Percentiles rank a stretch among this genome's conserved stretches.
Conservation (phyloP, 768 basidiomycete genomes). For the Clavulina sp. region DNA sequence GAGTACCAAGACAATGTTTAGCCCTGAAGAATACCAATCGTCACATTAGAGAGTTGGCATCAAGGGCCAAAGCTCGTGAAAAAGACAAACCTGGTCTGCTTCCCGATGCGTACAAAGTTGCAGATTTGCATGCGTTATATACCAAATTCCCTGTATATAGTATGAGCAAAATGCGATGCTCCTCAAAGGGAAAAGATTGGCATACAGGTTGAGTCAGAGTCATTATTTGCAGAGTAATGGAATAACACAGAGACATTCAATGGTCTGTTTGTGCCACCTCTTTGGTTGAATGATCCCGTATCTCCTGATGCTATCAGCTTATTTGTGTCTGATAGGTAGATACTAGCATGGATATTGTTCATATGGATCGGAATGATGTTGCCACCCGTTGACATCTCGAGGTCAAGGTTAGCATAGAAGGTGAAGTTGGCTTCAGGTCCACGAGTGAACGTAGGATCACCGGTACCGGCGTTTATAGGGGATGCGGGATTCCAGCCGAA, state of each 20-base stretch:
- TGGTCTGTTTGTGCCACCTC: constrained; percentile 45
- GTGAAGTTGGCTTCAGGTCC: constrained; percentile 68
- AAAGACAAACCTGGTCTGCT: constrained; percentile 36
- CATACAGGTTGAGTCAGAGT: constrained; percentile 69
- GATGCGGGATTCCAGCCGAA: constrained; percentile 36
- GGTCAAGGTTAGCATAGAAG: constrained; percentile 58
- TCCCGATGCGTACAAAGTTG: constrained; percentile 29
- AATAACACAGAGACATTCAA: constrained; percentile 70
- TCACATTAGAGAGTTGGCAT: constrained; percentile 21
- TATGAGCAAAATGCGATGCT: constrained; percentile 6
- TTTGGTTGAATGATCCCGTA: constrained; percentile 24
- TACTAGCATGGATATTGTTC: constrained; percentile 40
- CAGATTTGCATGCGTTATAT: constrained; percentile 63
- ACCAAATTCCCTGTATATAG: constrained; percentile 40
- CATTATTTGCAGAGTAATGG: constrained; percentile 62
- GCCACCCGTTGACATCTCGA: constrained; percentile 54
- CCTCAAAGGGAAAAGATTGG: constrained; percentile 4
- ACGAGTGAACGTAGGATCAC: constrained; percentile 41
- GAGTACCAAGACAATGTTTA: constrained; percentile 48
- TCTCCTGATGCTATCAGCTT: constrained; percentile 52
- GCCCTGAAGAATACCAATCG: constrained; percentile 11
- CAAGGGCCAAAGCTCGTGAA: constrained; percentile 6
- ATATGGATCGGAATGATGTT: constrained; percentile 70
- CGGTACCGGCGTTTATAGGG: constrained; percentile 16
- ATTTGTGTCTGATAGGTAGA: constrained; percentile 53